A percentile compares a stretch with the other conserved stretches of the same genome.
These are phyloP conservation scores for Lentinula detonsa DNA, from an alignment of 768 basidiomycete species.

Conservation along the genomic window DNA sequence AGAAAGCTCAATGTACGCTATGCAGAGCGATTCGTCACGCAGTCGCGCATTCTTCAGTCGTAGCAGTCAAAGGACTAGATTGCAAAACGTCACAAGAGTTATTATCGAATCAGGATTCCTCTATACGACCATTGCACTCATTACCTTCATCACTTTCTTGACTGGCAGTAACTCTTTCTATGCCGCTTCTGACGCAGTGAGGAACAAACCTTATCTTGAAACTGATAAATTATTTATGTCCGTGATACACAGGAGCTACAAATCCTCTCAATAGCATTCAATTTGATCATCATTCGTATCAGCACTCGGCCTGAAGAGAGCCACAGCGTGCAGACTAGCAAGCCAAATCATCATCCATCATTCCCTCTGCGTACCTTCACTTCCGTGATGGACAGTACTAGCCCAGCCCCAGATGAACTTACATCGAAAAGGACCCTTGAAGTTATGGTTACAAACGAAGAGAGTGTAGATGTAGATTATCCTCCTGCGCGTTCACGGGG, in stretches of 20 bases:
- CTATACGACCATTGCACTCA: conserved; percentile 7
- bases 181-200: background rate
- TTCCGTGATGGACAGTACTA: background rate
- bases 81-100: conserved; percentile 9
- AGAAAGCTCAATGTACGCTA: background rate
- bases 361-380: background rate
- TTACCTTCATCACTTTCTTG: background rate
- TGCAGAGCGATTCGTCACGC: background rate
- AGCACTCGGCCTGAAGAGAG: background rate
- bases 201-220: background rate
- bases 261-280: conserved; percentile 11
- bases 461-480: background rate
- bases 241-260: conserved; percentile 3
- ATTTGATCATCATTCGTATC: conserved; percentile 11
- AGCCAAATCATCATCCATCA: background rate
- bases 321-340: background rate
- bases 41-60: background rate
- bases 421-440: background rate
- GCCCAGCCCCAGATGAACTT: background rate
- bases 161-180: conserved; percentile 8
- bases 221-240: background rate
- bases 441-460: background rate
- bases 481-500: background rate
- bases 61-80: background rate
- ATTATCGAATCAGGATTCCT: conserved; percentile 10